Evolutionary conservation across 495 filamentous ascomycete species (phyloP), one percentile per base, ranked within the genome.

Genomic region (Neurospora discreta): DNA sequence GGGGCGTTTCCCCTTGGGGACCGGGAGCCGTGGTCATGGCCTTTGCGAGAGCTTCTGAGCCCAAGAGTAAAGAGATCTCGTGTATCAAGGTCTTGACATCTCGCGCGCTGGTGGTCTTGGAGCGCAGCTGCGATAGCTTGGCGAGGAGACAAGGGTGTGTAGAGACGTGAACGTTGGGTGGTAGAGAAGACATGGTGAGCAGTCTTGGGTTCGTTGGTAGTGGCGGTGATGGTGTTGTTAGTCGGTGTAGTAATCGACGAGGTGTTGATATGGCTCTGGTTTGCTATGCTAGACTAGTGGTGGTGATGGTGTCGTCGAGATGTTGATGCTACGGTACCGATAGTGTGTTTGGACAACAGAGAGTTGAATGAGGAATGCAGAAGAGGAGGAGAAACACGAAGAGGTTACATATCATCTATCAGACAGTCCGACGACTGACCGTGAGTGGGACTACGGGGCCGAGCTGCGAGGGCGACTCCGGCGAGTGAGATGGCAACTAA

Each of bases 121-220:
- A 95, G 67, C 95, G 90, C 16, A 98, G 90, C 80, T 93, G 92
- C 43, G 91, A 93, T 75, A 98, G 90, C 84, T 98, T 98, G 73
- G 92, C 91, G 69, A 88, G 83, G 15, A 97, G 86, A 79, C 93
- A 97, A 33, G 95, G 95, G 77, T 98, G 95, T 33, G 82, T 84
- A 23, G 93, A 97, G 80, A 97, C 82, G 79, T 94, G 93, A 69
- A 95, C 89, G 78, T 93, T 94, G 39, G 85, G 70, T 18, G 89
- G 90, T 40, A 91, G 82, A 16, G 30, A 23, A 10, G 36, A 26
- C 30, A 71, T 71, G 33, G 5, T 71, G 67, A 40, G 79, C 73
- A 78, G 78, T 36, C 79, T 52, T 5, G 42, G 44, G n/a, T n/a
- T n/a, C n/a, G 39, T 71, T 36, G 33, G 11, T 60, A 5, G 2